Percentiles rank a stretch among this genome's conserved stretches.
Conservation (phyloP, 2,329 filamentous ascomycete species). For the Penicillium oxalicum region DNA sequence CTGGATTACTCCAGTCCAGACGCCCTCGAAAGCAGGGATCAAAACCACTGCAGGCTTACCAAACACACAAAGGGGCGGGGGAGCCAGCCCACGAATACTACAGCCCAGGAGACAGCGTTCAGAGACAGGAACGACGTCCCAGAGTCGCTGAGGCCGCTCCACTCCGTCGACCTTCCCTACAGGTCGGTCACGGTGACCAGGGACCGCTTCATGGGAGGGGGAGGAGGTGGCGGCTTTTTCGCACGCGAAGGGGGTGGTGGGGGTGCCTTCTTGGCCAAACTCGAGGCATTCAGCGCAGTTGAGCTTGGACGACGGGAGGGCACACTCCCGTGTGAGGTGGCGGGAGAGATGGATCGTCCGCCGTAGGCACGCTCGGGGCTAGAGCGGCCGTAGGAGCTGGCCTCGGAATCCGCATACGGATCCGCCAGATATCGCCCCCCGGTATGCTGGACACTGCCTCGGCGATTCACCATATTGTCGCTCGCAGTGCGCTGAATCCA, state of each 20-base stretch:
- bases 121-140: too few species aligned
- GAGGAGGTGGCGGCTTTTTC: constrained; percentile 62
- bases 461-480: constrained; percentile 47
- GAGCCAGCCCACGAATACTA: too few species aligned
- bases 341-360: constrained; percentile 49
- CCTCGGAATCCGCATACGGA: constrained; percentile 47
- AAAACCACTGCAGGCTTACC: too few species aligned
- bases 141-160: too few species aligned
- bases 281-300: constrained; percentile 32
- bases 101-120: too few species aligned
- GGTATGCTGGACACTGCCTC: constrained; percentile 45
- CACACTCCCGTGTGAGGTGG: constrained; percentile 47
- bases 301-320: constrained; percentile 49
- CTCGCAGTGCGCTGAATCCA: constrained; percentile 50
- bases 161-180: constrained; percentile 2
- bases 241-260: constrained; percentile 57
- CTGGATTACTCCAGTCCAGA: too few species aligned
- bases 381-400: constrained; percentile 42
- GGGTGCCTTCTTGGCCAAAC: constrained; percentile 48
- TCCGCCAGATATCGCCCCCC: constrained; percentile 38
- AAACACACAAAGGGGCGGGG: too few species aligned
- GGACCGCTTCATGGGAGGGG: constrained; percentile 57
- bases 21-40: too few species aligned
- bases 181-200: constrained; percentile 24
- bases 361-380: constrained; percentile 46